phyloP scores from a whole-genome alignment of 331 rosid genomes.

The Rhamnella rubrinervis region DNA sequence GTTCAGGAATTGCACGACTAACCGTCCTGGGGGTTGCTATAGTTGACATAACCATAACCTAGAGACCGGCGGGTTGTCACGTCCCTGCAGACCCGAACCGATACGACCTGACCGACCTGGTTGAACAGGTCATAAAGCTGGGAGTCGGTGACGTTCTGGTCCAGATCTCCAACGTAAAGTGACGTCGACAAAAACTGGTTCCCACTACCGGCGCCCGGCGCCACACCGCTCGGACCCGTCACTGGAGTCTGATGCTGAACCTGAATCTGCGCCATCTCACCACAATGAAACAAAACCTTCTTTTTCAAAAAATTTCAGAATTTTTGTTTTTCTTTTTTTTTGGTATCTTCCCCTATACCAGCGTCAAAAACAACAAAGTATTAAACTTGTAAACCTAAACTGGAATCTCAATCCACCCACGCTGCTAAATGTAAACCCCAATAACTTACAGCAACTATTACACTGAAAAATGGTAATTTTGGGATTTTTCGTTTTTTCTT shows the following conservation, averaged over 20 bases:
- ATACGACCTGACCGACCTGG: constrained; percentile 72
- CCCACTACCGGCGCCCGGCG: constrained; percentile 32
- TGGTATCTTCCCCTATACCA: neutral
- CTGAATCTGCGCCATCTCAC: constrained; percentile 74
- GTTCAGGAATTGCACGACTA: constrained; percentile 9
- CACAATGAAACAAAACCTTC: constrained; percentile 6
- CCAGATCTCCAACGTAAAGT: constrained; percentile 87
- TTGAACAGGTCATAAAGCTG: constrained; percentile 81
- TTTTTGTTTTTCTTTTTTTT: neutral
- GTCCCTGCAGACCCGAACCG: constrained; percentile 84
- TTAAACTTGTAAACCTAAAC: neutral
- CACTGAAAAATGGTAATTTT: neutral
- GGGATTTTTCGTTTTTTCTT: constrained; percentile 1
- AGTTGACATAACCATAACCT: constrained; percentile 89
- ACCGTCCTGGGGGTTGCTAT: constrained; percentile 75
- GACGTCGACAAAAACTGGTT: constrained; percentile 74
- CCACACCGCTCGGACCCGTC: constrained; percentile 36
- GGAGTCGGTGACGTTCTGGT: constrained; percentile 63
- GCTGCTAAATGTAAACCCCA: constrained; percentile 29
- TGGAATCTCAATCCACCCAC: constrained; percentile 3
- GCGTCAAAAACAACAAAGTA: neutral
- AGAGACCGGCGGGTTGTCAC: constrained; percentile 79
- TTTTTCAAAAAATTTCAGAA: neutral
- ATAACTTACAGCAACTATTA: neutral
- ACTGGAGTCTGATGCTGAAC: constrained; percentile 54